Evolutionary conservation across 768 basidiomycete genomes (phyloP).

Genomic region (Chalciporus sphaerocephalus): DNA sequence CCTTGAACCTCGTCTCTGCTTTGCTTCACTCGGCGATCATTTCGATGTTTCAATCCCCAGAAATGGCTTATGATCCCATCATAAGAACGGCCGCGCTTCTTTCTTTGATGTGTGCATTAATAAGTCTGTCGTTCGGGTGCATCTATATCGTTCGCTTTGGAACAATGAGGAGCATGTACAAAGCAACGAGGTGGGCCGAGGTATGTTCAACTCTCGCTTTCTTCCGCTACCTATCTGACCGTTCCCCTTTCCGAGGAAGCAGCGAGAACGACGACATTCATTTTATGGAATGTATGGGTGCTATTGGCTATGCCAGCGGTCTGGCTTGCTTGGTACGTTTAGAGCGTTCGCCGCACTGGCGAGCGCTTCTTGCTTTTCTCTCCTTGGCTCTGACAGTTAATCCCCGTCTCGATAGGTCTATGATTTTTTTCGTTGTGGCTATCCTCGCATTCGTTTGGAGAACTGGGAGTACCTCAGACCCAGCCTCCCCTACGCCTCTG

Average conservation of each 20-base stretch:
- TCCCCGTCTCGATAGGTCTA: conserved; percentile 43
- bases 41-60: conserved; percentile 56
- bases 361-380: neutral
- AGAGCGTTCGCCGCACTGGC: neutral
- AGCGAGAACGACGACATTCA: conserved; percentile 41
- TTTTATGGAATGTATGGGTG: conserved; percentile 68
- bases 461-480: conserved; percentile 47
- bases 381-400: neutral
- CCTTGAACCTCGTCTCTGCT: conserved; percentile 68
- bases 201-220: conserved; percentile 30
- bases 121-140: conserved; percentile 71
- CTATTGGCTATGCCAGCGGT: conserved; percentile 61
- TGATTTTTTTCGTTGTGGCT: conserved; percentile 58
- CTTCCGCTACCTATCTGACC: neutral
- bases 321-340: conserved; percentile 62
- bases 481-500: conserved; percentile 33
- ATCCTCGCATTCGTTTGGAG: conserved; percentile 69
- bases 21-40: conserved; percentile 60
- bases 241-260: conserved; percentile 45
- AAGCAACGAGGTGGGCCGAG: conserved; percentile 70
- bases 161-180: conserved; percentile 68
- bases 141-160: conserved; percentile 69
- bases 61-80: conserved; percentile 54
- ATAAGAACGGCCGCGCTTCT: conserved; percentile 58
- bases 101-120: conserved; percentile 61